Conservation (phyloP, 148 eudicot genomes). For the Pouteria glomerata region DNA sequence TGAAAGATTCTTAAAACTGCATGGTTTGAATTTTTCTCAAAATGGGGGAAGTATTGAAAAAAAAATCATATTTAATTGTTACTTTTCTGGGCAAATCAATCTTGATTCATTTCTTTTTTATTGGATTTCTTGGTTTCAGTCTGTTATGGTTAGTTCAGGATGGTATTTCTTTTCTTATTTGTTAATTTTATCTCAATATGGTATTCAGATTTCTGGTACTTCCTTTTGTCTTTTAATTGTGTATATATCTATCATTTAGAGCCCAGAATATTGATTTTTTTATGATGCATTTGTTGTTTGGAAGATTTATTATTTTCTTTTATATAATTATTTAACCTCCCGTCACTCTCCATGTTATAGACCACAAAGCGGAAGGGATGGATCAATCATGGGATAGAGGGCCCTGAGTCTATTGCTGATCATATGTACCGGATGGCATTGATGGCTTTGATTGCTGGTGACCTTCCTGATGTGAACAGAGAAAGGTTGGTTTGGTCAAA, state of each 20-base stretch:
- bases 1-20: not conserved
- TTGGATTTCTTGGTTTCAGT: not conserved
- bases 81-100: not conserved
- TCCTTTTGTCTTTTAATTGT: not conserved
- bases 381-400: slow-evolving; percentile 80
- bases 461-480: slow-evolving; percentile 73
- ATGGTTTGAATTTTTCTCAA: not conserved
- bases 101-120: not conserved
- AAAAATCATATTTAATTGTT: too few relatives aligned
- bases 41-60: not conserved
- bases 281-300: not conserved
- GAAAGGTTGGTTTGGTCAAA: slow-evolving; percentile 53
- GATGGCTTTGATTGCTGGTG: slow-evolving; percentile 89
- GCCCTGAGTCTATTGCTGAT: slow-evolving; percentile 99
- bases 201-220: not conserved
- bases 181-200: not conserved
- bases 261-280: not conserved
- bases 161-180: not conserved
- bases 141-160: not conserved
- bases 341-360: slow-evolving; percentile 27
- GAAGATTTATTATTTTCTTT: not conserved
- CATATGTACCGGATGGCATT: slow-evolving; percentile 97
- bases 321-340: not conserved
- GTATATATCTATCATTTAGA: not conserved
- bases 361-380: slow-evolving; percentile 92